phyloP scores from a whole-genome alignment of 352 stramenopile genomes.

The Phytophthora cactorum region DNA sequence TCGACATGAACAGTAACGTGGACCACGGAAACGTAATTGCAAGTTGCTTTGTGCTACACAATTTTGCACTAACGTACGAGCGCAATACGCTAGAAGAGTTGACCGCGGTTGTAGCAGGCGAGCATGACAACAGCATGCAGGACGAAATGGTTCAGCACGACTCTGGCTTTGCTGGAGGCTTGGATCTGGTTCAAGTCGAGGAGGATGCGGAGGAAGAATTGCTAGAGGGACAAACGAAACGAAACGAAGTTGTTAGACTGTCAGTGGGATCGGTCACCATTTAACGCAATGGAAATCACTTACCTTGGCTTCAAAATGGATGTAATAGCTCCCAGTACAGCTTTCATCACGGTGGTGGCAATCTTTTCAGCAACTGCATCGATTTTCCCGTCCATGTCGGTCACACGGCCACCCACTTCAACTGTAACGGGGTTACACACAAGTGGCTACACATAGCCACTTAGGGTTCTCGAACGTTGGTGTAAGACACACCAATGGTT shows the following conservation, averaged over 20 bases:
- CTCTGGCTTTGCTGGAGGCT: neutral
- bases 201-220: conserved; percentile 1
- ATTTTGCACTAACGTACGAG: neutral
- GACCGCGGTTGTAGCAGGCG: too few relatives aligned
- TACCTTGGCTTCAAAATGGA: neutral
- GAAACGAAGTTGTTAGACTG: neutral
- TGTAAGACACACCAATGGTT: too few relatives aligned
- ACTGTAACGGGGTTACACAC: too few relatives aligned
- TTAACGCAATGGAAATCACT: neutral
- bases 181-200: neutral
- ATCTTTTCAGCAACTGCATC: neutral
- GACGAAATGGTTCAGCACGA: neutral
- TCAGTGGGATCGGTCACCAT: neutral
- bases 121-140: neutral
- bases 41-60: too few relatives aligned
- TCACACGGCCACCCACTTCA: neutral
- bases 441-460: too few relatives aligned
- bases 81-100: neutral
- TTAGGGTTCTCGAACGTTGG: too few relatives aligned
- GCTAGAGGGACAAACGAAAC: neutral
- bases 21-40: too few relatives aligned
- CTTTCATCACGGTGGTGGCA: neutral
- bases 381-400: neutral
- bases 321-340: neutral
- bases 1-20: too few relatives aligned